Evolutionary conservation across 1,284 basidiomycete genomes (phyloP), one percentile per base, ranked within the genome.

Genomic region (Ceratobasidium sp.): DNA sequence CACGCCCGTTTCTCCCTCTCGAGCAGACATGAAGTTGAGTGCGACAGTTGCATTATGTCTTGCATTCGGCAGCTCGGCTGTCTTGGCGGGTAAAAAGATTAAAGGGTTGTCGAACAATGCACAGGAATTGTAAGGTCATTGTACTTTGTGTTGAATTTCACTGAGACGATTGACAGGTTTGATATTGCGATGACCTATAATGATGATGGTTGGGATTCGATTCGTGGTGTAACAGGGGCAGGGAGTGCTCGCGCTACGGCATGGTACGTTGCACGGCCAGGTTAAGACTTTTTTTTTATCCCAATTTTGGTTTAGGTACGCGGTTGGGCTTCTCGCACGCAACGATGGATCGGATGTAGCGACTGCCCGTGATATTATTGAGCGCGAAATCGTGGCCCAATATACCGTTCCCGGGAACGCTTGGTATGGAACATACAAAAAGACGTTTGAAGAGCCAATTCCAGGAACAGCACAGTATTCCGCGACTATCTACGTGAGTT

Each of bases 351-450:
- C 47, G 32, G 58, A 64, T 29, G n/a, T 17, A 20, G 45, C 58
- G 1, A 52, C 34, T 31, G 58, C 58, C 27, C 43, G 47, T 5
- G 58, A 64, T 22, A 50, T 64, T 17, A 64, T 64, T 29, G 13
- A 43, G n/a, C 45, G 58, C 10, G 58, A 50, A 22, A 64, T 64
- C 29, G 58, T 50, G 20, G 45, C 58, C 38, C 58, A 64, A 25
- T 64, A 64, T 52, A 64, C 20, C 50, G 58, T 64, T 25, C 45
- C 58, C 17, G 47, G 58, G 6, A 64, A 64, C 27, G 8, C 58
- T 20, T 64, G 58, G 58, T 64, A 50, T 40, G 58, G 58, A 22
- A 64, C 58, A 17, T 64, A 64, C 31, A 64, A 64, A 32, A 52
- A 64, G 40, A 64, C 58, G 15, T 64, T 64, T 32, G 45, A 64